These are phyloP conservation scores for Arthroderma sp. DNA, from an alignment of 2,329 filamentous ascomycete species.

Conservation along the genomic window DNA sequence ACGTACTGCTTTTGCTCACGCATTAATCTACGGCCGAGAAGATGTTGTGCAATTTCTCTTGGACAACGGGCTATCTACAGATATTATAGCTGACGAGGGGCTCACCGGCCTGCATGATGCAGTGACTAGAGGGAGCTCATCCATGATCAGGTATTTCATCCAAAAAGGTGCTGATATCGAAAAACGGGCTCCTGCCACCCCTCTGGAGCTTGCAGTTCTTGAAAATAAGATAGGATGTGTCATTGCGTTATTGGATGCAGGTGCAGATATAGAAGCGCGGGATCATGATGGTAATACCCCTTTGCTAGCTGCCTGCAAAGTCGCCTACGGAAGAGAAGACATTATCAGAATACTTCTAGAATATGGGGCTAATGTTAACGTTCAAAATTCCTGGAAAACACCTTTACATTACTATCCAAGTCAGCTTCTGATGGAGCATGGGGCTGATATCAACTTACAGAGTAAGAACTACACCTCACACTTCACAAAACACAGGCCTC, in stretches of 20 bases:
- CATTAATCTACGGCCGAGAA: not conserved
- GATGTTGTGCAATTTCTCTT: not conserved
- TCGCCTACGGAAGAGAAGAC: not conserved
- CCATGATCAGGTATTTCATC: not conserved
- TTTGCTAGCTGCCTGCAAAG: slow-evolving; percentile 6
- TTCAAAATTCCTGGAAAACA: too few relatives aligned
- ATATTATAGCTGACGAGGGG: not conserved
- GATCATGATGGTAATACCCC: slow-evolving; percentile 27
- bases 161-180: not conserved
- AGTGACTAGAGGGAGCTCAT: not conserved
- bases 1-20: too few relatives aligned
- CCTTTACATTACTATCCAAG: too few relatives aligned
- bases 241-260: slow-evolving; percentile 10
- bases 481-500: too few relatives aligned
- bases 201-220: not conserved
- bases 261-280: slow-evolving; percentile 22
- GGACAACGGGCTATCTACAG: slow-evolving; percentile 1
- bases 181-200: not conserved
- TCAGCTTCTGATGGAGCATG: too few relatives aligned
- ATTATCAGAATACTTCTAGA: not conserved
- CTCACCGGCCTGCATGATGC: not conserved
- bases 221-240: not conserved
- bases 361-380: too few relatives aligned
- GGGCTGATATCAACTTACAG: too few relatives aligned
- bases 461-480: too few relatives aligned